Evolutionary conservation across 192 early-diverging fungal genomes (phyloP).

Genomic region (Funneliformis geosporum): DNA sequence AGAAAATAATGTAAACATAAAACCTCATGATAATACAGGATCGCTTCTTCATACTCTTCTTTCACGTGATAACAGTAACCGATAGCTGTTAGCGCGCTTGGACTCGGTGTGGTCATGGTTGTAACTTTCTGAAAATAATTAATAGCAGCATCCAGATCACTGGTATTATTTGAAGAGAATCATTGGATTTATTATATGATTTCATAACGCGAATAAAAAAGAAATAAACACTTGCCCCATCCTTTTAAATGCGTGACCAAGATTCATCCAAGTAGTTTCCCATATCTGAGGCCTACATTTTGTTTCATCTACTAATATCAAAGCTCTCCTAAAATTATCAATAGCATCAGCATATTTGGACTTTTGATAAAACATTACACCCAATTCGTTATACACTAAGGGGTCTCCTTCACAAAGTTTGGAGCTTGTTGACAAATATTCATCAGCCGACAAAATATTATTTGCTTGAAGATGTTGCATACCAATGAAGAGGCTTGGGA

Average conservation of each 20-base stretch:
- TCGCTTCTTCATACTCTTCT: conserved; percentile 12
- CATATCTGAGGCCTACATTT: conserved; percentile 55
- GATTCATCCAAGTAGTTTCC: conserved; percentile 66
- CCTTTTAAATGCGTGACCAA: conserved; percentile 66
- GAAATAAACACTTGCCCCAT: conserved; percentile 49
- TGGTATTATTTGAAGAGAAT: neutral
- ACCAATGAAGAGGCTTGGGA: conserved; percentile 73
- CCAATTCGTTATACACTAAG: conserved; percentile 71
- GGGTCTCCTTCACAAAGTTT: conserved; percentile 64
- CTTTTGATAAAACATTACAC: conserved; percentile 56
- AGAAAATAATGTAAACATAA: neutral
- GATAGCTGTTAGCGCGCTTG: conserved; percentile 43
- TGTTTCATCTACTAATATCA: conserved; percentile 49
- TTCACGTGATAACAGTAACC: conserved; percentile 14
- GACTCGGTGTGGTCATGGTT: conserved; percentile 40
- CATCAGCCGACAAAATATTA: conserved; percentile 58
- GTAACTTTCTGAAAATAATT: conserved; percentile 48
- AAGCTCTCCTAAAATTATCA: conserved; percentile 51
- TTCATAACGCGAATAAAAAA: neutral
- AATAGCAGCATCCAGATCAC: conserved; percentile 42
- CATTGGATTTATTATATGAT: neutral
- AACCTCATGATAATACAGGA: conserved; percentile 14
- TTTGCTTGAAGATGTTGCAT: conserved; percentile 70
- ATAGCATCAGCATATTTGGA: conserved; percentile 57
- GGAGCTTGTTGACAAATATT: conserved; percentile 58